Evolutionary conservation across 768 basidiomycete genomes (phyloP), one percentile per base, ranked within the genome.

Genomic region (Suillus ampliporus): DNA sequence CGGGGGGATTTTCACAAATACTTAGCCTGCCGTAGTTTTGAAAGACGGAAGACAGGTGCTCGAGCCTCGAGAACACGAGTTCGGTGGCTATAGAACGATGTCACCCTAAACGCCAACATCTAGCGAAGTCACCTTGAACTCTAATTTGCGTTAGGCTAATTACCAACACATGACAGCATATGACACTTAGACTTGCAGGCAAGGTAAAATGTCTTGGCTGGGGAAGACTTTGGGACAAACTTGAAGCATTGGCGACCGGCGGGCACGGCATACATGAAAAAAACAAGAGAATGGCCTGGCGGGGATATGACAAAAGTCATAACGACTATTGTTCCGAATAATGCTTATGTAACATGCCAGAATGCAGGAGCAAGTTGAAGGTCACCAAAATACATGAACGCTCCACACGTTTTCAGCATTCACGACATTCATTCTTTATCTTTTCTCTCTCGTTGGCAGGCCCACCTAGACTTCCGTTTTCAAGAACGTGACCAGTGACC

Each of bases 321-420:
- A 41, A 8, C 43, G 23, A 19, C 23, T 19, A 56, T 56, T 56
- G 54, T 56, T 19, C 54, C 23, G 54, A 56, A 40, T 21, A 40
- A 10, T 6, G 54, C 17, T 56, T 56, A 56, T 26, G 54, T 56
- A 56, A 56, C 38, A 11, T 7, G 6, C n/a, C n/a, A n/a, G n/a
- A n/a, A 11, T 31, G 50, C 10, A 31, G 31, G 13, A 1, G 50
- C 50, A 28, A 17, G 23, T 3, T 31, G 19, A 31, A 34, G 50
- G 31, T 28, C 26, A 13, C 31, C 19, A 31, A 34, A 21, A 35
- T 53, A 35, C 21, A 53, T 53, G 31, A 34, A 31, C 31, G 6
- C 31, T 31, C 31, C 21, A 19, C 54, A 40, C 38, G 54, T 56
- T 56, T 19, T 19, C 14, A 37, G 13, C 10, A 9, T 38, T 38